Evolutionary conservation across 139 green algal species (phyloP), one percentile per base, ranked within the genome.

Genomic region (Closterium sp.): DNA sequence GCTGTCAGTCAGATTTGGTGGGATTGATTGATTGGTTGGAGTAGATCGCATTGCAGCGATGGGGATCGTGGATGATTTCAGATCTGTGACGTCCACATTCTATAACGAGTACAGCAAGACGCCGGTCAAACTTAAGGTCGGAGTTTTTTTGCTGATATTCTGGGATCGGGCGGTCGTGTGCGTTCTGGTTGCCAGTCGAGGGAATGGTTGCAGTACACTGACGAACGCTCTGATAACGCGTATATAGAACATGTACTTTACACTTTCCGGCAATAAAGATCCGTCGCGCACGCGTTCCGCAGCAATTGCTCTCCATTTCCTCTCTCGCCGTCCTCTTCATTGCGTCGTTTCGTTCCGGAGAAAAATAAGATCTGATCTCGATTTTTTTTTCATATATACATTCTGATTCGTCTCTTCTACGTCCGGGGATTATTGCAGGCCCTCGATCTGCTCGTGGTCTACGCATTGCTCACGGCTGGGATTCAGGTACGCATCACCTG

Each of bases 51-150:
- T n/a, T n/a, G 36, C 36, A 6, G 55, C 55, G 7, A 93, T 93
- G 91, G 91, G 66, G n/a, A 34, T 93, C n/a, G 85, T 55, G 10
- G 32, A 34, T 10, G 90, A 93, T 35, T 84, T 93, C 25, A 36
- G 64, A 25, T 38, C 88, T 69, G 91, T 93, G 25, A 64, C 90
- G 33, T 64, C 88, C 6, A 92, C 91, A 23, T 93, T 93, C 88
- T 35, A 38, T 30, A 64, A 38, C 69, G 91, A 93, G 34, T 93
- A 93, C 81, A 88, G 34, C 91, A 93, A 93, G 35, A 93, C 91
- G 2, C 91, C 91, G 1, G 33, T 38, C 23, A 93, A 93, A 34
- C 88, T 93, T 7, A 93, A 93, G 91, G 91, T 93, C 31, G 16
- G 55, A 55, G 36, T 12, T 12, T 12, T 55, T 55, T 6, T 55